Percentiles rank a stretch among this genome's conserved stretches.
Conservation (phyloP, 345 rosid species). For the Linum lewisii region DNA sequence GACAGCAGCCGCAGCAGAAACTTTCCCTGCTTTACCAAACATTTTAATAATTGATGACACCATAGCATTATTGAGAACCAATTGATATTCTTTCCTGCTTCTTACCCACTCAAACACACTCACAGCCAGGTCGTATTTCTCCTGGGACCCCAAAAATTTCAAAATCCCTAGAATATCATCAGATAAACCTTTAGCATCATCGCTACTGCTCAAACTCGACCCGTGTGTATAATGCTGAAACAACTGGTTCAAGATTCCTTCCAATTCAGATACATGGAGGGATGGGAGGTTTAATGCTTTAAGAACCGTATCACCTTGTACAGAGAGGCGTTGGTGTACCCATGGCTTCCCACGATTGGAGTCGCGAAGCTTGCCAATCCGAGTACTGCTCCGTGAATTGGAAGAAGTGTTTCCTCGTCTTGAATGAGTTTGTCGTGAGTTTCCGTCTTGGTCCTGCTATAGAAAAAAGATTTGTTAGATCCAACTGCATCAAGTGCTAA, state of each 20-base stretch:
- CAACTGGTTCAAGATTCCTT: constrained; percentile 27
- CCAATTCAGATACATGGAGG: constrained; percentile 41
- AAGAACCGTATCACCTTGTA: constrained; percentile 53
- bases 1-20: constrained; percentile 49
- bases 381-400: constrained; percentile 33
- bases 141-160: constrained; percentile 65
- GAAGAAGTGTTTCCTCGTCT: constrained; percentile 8
- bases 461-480: constrained; percentile 6
- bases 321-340: constrained; percentile 55
- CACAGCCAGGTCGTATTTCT: constrained; percentile 55
- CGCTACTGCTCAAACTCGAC: constrained; percentile 13
- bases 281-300: constrained; percentile 38
- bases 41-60: constrained; percentile 56
- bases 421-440: constrained; percentile 5
- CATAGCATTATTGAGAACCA: constrained; percentile 41
- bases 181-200: constrained; percentile 14
- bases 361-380: constrained; percentile 59
- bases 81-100: constrained; percentile 31
- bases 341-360: constrained; percentile 71
- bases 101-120: constrained; percentile 69
- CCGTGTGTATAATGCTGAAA: constrained; percentile 29
- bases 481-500: not conserved
- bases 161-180: constrained; percentile 54
- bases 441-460: constrained; percentile 39
- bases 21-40: constrained; percentile 58